Evolutionary conservation across 2,329 filamentous ascomycete species (phyloP), one percentile per base, ranked within the genome.

Genomic region (Aspergillus floridensis): DNA sequence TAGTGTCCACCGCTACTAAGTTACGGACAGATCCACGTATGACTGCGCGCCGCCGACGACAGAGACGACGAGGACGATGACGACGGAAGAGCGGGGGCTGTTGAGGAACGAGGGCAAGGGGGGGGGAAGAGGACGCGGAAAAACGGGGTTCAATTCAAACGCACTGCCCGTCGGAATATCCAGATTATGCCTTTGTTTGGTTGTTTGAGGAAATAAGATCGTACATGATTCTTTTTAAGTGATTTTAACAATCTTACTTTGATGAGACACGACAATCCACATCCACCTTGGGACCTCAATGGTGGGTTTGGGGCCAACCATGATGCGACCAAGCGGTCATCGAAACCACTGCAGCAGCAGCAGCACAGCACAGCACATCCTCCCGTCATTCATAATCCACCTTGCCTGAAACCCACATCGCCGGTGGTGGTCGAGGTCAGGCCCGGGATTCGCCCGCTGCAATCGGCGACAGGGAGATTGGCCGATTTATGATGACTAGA

Each of bases 261-360:
- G 50, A 59, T 65, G 61, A 66, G 63, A 65, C 65, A 66, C 64
- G 59, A 66, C 63, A 58, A 48, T 57, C 48, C 59, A 58, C 53
- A 58, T 59, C 60, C 54, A 58, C 60, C 26, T 29, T 47, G 35
- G 24, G 16, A 44, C 14, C 26, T 29, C 26, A 29, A 16, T 19
- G 38, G 38, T 19, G 19, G 44, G 49, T 29, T 35, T 57, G 24
- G 44, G 59, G 53, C 61, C 63, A 65, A 64, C 63, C 60, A 64
- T 58, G 57, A 60, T 57, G 54, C 53, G 48, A 57, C 55, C 59
- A 58, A 57, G 54, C 38, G 38, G 38, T 19, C 38, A 57, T 44
- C 58, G 47, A 64, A 62, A 58, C 61, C 53, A 51, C 53, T 51
- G 38, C 56, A 44, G 55, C 32, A 35, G 12, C 32, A 35, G 32